Evolutionary conservation across 495 filamentous ascomycete species (phyloP).

Genomic region (Darksidea phi): DNA sequence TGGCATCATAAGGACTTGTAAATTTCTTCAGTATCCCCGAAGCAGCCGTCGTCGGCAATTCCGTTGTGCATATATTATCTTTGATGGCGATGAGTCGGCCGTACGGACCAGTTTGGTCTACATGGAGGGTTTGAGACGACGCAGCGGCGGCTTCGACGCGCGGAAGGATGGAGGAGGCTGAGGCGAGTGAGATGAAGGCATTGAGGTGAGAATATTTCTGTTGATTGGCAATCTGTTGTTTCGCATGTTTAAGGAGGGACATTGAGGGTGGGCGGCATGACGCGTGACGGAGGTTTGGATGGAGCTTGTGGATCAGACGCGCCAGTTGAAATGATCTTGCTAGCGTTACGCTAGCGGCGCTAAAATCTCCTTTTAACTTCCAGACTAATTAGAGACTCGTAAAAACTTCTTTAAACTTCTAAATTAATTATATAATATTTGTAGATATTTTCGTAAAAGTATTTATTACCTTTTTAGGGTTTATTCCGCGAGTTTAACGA

Average conservation of each 20-base stretch:
- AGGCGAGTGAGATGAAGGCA: slow-evolving; percentile 39
- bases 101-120: slow-evolving; percentile 26
- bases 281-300: neutral
- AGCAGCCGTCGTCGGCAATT: slow-evolving; percentile 74
- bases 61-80: slow-evolving; percentile 80
- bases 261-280: slow-evolving; percentile 35
- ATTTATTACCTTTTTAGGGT: too few species aligned
- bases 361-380: too few species aligned
- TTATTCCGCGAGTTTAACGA: too few species aligned
- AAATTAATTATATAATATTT: too few species aligned
- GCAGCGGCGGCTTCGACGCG: slow-evolving; percentile 14
- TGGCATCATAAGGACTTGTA: slow-evolving; percentile 77
- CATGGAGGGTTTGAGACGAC: slow-evolving; percentile 1
- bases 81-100: slow-evolving; percentile 74
- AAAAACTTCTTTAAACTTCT: too few species aligned
- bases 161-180: slow-evolving; percentile 16
- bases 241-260: slow-evolving; percentile 38
- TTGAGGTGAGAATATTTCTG: slow-evolving; percentile 31
- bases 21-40: slow-evolving; percentile 72
- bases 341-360: too few species aligned
- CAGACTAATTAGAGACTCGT: too few species aligned
- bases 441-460: too few species aligned
- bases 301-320: too few species aligned
- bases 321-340: too few species aligned
- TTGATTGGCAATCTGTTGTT: slow-evolving; percentile 36